Base-by-base conservation (phyloP, 2,329 filamentous ascomycete genomes). In the Nemania sp. region DNA sequence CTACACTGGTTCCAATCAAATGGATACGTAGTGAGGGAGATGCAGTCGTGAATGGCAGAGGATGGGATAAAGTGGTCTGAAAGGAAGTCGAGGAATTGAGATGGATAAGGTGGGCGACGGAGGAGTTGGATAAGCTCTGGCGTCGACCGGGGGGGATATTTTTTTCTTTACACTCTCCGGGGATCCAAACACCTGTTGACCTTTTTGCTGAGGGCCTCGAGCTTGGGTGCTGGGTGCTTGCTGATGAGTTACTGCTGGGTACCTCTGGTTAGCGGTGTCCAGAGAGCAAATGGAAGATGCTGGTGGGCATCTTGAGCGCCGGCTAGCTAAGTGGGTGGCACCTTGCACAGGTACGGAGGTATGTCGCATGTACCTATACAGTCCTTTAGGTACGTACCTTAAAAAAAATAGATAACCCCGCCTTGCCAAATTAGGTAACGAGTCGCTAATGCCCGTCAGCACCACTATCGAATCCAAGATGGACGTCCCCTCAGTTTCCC, bases 61-160 rank as follows among this genome's bases (percentile, higher is more conserved):
- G 43, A 55, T 51, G 63, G 52, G 47, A 64, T 53, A 32, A 51
- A 65, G 55, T 63, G 58, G 45, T 70, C 57, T 61, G 29, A 29
- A 59, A 52, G 61, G 47, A 68, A 64, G 51, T 63, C 41, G 61
- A 66, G 51, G 54, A 62, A 57, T 64, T 63, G 67, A 59, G 64
- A 51, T 63, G 65, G 64, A 70, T 38, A 26, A 64, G 59, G 65
- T 69, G 67, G 68, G 59, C 57, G 62, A 61, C 59, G 55, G 49
- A 63, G 65, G 62, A 68, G 62, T 69, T 66, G 68, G 66, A 69
- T 68, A 66, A 68, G 68, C 62, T 68, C 53, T 68, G 70, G 59
- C 56, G 60, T 68, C 43, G 60, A 35, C 70, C 49, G 55, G 69
- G 69, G 69, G 62, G 49, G 26, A 58, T n/a, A n/a, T n/a, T 32